Conservation (phyloP, 306 rosid species). For the Alnus rubra region DNA sequence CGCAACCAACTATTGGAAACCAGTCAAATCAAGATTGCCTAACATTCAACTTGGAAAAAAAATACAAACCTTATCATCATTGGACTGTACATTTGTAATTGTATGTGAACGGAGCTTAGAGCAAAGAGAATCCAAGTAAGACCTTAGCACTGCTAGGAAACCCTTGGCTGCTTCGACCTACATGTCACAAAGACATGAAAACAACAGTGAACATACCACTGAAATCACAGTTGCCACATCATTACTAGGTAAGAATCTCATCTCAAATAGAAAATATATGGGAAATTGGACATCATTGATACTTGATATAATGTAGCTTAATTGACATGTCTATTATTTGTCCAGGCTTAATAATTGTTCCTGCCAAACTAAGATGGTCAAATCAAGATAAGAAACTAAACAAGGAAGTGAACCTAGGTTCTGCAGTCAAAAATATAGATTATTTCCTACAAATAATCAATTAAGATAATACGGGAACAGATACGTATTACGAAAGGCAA, state of each 20-base stretch:
- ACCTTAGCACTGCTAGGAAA: slow-evolving; percentile 69
- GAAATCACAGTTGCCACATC: not conserved
- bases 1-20: not conserved
- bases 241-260: not conserved
- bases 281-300: not conserved
- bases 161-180: slow-evolving; percentile 89
- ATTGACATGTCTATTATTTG: not conserved
- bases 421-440: not conserved
- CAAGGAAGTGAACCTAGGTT: not conserved
- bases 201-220: not conserved
- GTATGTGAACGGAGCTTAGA: slow-evolving; percentile 87
- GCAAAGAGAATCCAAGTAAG: slow-evolving; percentile 94
- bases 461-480: not conserved
- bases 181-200: not conserved
- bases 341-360: not conserved
- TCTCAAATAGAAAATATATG: not conserved
- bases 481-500: not conserved
- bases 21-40: slow-evolving; percentile 16
- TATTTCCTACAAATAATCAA: not conserved
- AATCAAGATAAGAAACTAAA: not conserved
- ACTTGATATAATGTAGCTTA: not conserved
- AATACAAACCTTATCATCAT: slow-evolving; percentile 85
- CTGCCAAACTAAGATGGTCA: not conserved
- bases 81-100: slow-evolving; percentile 95
- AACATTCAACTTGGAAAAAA: slow-evolving; percentile 18